Evolutionary conservation across 176 grass and related monocot species (phyloP), one percentile per base, ranked within the genome.

Genomic region (Poa annua): DNA sequence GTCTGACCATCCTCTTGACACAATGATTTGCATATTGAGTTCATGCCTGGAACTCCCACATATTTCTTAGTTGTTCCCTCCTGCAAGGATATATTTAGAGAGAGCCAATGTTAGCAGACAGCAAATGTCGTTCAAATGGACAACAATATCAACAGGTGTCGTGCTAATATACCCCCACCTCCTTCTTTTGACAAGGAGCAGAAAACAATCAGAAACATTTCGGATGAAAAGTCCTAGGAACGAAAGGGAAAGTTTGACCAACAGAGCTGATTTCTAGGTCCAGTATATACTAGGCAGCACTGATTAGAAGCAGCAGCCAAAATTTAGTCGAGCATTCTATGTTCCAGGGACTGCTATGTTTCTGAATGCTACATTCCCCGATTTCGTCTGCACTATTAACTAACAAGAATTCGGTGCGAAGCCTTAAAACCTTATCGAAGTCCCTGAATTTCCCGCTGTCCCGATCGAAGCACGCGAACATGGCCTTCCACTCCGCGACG

Each of bases 31-130:
- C 96, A 98, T 85, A 98, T 87, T 19, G 92, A 90, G 80, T 93
- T 98, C 96, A 98, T 98, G 75, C 83, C 84, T 63, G 92, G 92
- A 47, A 92, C 77, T 75, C 92, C 92, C 8, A 98, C 96, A 88
- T 92, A 98, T 68, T 95, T 97, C 83, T 88, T 93, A 35, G 29
- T 52, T 48, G 55, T 70, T 69, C 60, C 88, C 70, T 92, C 91
- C 96, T 95, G 76, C 67, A 70, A 87, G 5, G 80, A 75, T 19
- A 80, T 32, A 60, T 44, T 35, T 35, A 2, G 2, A 20, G 29
- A 8, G 21, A 82, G 36, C 7, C 7, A 55, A 65, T 32, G 47
- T 82, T 78, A 86, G 33, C 39, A 50, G 42, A 76, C 17, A 38
- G 12, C 67, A 80, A 21, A 4, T 4, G 35, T 1, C 0, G 8